Conservation (phyloP, 202 grass and related monocot genomes). For the Tripidium arundinaceum region DNA sequence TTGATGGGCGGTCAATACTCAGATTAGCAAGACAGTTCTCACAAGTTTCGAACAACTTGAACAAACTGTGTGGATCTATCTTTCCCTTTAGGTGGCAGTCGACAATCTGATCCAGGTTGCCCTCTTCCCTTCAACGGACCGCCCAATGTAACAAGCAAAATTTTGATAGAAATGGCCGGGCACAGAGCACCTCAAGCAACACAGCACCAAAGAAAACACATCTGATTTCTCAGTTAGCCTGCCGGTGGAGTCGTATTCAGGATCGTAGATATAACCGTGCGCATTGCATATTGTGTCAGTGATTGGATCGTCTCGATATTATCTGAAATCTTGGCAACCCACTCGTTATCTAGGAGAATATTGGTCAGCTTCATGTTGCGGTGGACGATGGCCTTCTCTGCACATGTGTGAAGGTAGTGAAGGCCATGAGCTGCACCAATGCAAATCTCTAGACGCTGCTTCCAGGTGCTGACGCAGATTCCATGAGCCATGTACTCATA, state of each 20-base stretch:
- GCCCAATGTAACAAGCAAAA: too few relatives aligned
- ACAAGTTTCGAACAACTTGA: slow-evolving; percentile 35
- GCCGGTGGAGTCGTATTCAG: slow-evolving; percentile 29
- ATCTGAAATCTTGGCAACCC: slow-evolving; percentile 42
- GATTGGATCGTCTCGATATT: background rate
- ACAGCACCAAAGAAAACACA: slow-evolving; percentile 51
- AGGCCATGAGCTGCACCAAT: slow-evolving; percentile 45
- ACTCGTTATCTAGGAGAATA: background rate
- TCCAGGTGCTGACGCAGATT: too few relatives aligned
- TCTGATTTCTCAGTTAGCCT: slow-evolving; percentile 40
- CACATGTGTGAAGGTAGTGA: slow-evolving; percentile 35
- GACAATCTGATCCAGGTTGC: too few relatives aligned
- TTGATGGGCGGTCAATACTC: slow-evolving; percentile 34
- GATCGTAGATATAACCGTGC: slow-evolving; percentile 4
- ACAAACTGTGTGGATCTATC: background rate
- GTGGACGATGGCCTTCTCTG: slow-evolving; percentile 21
- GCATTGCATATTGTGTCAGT: too few relatives aligned
- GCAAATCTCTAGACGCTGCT: slow-evolving; percentile 37
- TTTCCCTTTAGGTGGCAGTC: too few relatives aligned
- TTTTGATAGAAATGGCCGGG: slow-evolving; percentile 17
- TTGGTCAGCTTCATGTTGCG: slow-evolving; percentile 19
- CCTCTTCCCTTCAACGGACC: slow-evolving; percentile 30
- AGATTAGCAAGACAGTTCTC: slow-evolving; percentile 37
- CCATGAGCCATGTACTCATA: too few relatives aligned
- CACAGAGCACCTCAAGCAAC: slow-evolving; percentile 48